Percentiles rank a stretch among this genome's conserved stretches.
These are phyloP conservation scores for Megacollybia platyphylla DNA, from an alignment of 1,284 basidiomycete genomes.

Conservation along the genomic window DNA sequence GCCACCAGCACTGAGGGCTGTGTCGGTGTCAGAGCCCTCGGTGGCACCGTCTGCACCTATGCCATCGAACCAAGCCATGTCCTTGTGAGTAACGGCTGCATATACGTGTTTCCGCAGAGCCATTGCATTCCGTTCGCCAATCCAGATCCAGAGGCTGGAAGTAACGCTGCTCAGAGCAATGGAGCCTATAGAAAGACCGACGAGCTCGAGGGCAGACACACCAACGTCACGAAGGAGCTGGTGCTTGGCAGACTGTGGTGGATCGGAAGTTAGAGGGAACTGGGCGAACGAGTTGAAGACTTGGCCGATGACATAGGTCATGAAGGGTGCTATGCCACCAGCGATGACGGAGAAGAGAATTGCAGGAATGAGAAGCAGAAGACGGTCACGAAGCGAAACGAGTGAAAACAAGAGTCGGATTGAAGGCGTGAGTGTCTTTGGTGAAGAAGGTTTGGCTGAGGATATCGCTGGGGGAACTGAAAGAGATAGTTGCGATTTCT, in stretches of 20 bases:
- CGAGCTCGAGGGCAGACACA: conserved; percentile 54
- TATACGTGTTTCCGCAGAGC: conserved; percentile 65
- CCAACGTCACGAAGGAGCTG: conserved; percentile 49
- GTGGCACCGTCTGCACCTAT: conserved; percentile 60
- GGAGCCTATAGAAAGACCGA: conserved; percentile 59
- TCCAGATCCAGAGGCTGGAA: conserved; percentile 76
- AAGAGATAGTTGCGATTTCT: neutral
- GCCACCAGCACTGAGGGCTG: conserved; percentile 73
- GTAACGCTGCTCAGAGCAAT: conserved; percentile 67
- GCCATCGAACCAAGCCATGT: conserved; percentile 81
- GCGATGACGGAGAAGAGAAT: conserved; percentile 53
- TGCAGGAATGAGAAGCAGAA: conserved; percentile 63
- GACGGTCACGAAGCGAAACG: conserved; percentile 39
- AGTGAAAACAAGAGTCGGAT: conserved; percentile 56
- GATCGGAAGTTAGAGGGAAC: conserved; percentile 36
- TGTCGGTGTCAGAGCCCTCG: conserved; percentile 25
- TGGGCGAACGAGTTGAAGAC: conserved; percentile 72
- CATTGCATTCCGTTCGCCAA: conserved; percentile 73
- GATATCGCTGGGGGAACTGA: neutral
- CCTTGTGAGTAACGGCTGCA: conserved; percentile 52
- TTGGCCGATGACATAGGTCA: conserved; percentile 84
- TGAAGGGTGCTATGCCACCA: conserved; percentile 81
- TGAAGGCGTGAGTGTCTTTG: neutral
- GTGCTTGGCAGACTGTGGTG: conserved; percentile 33
- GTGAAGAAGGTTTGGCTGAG: neutral